Conservation (phyloP, 306 rosid species). For the Datisca glomerata region DNA sequence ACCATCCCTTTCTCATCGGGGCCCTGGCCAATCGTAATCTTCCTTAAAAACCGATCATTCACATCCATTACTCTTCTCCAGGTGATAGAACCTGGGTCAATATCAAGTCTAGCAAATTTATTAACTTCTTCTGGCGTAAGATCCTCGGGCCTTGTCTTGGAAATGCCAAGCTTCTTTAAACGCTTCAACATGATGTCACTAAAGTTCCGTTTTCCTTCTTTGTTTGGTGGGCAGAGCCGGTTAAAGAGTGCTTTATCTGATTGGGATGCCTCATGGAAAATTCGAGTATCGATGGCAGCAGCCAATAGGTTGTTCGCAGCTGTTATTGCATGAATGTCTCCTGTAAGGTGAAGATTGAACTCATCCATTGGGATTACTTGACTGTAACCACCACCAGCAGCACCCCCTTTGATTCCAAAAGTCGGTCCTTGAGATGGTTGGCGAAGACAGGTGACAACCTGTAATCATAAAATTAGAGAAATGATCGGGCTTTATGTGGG, state of each 20-base stretch:
- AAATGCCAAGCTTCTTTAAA: slow-evolving; percentile 60
- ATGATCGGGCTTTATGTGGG: slow-evolving; percentile 3
- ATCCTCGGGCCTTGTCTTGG: slow-evolving; percentile 80
- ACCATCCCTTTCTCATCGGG: slow-evolving; percentile 98
- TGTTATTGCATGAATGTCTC: slow-evolving; percentile 96
- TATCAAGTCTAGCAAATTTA: slow-evolving; percentile 87
- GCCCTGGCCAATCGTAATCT: slow-evolving; percentile 86
- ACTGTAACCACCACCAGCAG: slow-evolving; percentile 99
- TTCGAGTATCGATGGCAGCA: slow-evolving; percentile 88
- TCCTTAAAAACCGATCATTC: slow-evolving; percentile 85
- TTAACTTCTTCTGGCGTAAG: slow-evolving; percentile 77
- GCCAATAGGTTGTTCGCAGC: slow-evolving; percentile 98
- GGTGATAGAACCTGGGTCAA: slow-evolving; percentile 71
- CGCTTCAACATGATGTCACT: slow-evolving; percentile 75
- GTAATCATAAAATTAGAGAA: slow-evolving; percentile 11
- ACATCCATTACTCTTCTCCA: slow-evolving; percentile 99
- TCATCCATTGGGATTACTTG: slow-evolving; percentile 99
- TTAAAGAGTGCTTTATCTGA: slow-evolving; percentile 93
- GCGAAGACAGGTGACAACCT: slow-evolving; percentile 94
- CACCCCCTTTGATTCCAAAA: slow-evolving; percentile 98
- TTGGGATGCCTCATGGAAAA: slow-evolving; percentile 87
- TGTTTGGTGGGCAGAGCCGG: slow-evolving; percentile 81
- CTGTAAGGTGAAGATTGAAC: slow-evolving; percentile 95
- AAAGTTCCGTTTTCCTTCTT: slow-evolving; percentile 80
- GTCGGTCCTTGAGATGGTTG: slow-evolving; percentile 99